Conservation (phyloP, 805 yeast species). For the Ogataea nakhonphanomensis region DNA sequence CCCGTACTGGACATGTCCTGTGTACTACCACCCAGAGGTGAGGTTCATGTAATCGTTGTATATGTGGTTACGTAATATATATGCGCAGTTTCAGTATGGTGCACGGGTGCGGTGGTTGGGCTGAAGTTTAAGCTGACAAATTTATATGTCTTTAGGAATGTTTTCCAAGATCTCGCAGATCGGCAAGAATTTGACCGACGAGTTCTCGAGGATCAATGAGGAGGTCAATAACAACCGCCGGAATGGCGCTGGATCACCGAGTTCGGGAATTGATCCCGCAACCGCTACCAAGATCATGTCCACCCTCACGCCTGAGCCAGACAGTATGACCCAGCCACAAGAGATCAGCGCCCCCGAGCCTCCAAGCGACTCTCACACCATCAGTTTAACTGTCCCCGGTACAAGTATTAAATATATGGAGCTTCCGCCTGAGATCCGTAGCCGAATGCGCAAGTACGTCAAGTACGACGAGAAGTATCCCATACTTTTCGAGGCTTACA, state of each 20-base stretch:
- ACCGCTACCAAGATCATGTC: slow-evolving; percentile 34
- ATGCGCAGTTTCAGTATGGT: neutral
- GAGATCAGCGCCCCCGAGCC: slow-evolving; percentile 26
- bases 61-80: neutral
- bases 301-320: slow-evolving; percentile 46
- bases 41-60: slow-evolving; percentile 11
- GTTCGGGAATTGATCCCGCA: slow-evolving; percentile 20
- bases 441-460: slow-evolving; percentile 67
- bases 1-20: slow-evolving; percentile 67
- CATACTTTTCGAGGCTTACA: slow-evolving; percentile 75
- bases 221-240: slow-evolving; percentile 26
- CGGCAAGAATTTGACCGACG: slow-evolving; percentile 62
- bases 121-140: no score
- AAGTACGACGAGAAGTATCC: slow-evolving; percentile 94
- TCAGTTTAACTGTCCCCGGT: slow-evolving; percentile 21
- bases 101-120: slow-evolving; percentile 1
- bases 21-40: slow-evolving; percentile 60
- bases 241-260: slow-evolving; percentile 17
- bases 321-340: slow-evolving; percentile 44
- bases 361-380: neutral
- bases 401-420: slow-evolving; percentile 35
- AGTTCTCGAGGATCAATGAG: slow-evolving; percentile 39
- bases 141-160: slow-evolving; percentile 32
- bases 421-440: slow-evolving; percentile 53
- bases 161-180: slow-evolving; percentile 57